These are phyloP conservation scores for Alnus rubra DNA, from an alignment of 306 rosid species.

Conservation along the genomic window DNA sequence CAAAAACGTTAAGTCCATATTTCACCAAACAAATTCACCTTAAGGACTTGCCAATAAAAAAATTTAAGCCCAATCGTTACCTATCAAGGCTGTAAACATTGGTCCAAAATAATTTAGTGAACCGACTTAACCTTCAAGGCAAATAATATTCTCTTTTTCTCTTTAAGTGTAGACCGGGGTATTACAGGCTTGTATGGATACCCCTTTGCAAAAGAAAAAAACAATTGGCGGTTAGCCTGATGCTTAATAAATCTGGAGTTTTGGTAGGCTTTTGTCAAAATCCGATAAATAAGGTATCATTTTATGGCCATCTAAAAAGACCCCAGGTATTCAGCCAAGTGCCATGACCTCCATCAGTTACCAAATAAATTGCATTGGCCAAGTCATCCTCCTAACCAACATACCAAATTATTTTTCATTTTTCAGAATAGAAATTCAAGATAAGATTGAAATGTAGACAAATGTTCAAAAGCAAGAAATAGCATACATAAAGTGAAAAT, in stretches of 20 bases:
- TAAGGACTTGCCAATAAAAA: no score
- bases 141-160: no score
- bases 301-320: neutral
- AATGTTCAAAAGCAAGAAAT: neutral
- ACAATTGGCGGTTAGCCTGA: neutral
- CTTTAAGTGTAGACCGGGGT: no score
- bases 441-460: neutral
- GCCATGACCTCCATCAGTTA: neutral
- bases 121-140: no score
- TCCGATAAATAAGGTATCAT: neutral
- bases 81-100: no score
- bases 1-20: no score
- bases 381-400: neutral
- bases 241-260: neutral
- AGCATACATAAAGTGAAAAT: conserved; percentile 19
- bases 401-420: neutral
- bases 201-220: neutral
- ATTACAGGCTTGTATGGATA: no score
- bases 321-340: neutral
- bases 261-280: neutral
- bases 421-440: neutral
- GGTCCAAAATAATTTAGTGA: no score
- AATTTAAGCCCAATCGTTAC: no score
- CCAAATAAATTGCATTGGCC: neutral
- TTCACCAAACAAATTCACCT: no score